phyloP scores from a whole-genome alignment of 805 yeast species.

The Ascoidea tarda region DNA sequence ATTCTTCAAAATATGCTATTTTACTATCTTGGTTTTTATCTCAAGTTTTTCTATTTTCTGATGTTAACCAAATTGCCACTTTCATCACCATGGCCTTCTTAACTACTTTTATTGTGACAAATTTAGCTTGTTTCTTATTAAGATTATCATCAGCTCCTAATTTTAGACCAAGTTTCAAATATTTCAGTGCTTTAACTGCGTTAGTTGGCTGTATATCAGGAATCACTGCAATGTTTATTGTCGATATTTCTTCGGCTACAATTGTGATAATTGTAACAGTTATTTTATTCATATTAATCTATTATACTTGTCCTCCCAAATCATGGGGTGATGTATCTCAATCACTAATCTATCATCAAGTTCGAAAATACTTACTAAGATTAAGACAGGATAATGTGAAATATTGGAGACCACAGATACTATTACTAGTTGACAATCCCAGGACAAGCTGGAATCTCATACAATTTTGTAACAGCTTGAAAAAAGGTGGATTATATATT shows the following conservation, averaged over 20 bases:
- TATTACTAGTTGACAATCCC: conserved; percentile 82
- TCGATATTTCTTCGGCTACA: conserved; percentile 82
- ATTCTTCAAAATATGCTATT: conserved; percentile 55
- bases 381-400: conserved; percentile 87
- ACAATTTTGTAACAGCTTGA: conserved; percentile 84
- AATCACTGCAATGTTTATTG: conserved; percentile 80
- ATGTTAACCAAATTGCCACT: conserved; percentile 87
- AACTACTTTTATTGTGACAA: conserved; percentile 91
- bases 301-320: conserved; percentile 86
- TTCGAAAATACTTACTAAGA: conserved; percentile 74
- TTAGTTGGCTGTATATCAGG: conserved; percentile 58
- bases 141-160: conserved; percentile 94
- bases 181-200: conserved; percentile 75
- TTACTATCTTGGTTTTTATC: conserved; percentile 69
- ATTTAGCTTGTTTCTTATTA: conserved; percentile 81
- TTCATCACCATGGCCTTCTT: conserved; percentile 94
- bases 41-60: conserved; percentile 77
- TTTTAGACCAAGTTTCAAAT: conserved; percentile 89
- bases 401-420: conserved; percentile 92
- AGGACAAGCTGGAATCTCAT: conserved; percentile 85
- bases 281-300: conserved; percentile 66
- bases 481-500: conserved; percentile 89
- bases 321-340: conserved; percentile 99
- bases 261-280: conserved; percentile 53
- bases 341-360: conserved; percentile 89